phyloP scores from a whole-genome alignment of 2,329 filamentous ascomycete genomes.

The Ceratocystiopsis sp. region DNA sequence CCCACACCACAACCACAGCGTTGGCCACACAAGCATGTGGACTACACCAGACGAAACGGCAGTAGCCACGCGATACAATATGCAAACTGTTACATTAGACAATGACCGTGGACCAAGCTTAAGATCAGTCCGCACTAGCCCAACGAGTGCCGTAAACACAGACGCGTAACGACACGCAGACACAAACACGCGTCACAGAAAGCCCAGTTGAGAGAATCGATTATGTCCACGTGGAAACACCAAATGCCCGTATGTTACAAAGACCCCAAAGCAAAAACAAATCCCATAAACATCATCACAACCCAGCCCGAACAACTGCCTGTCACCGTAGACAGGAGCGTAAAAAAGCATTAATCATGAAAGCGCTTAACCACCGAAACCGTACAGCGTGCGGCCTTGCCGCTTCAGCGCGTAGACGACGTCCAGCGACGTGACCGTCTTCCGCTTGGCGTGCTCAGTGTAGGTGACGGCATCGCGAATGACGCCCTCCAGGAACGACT shows the following conservation, averaged over 20 bases:
- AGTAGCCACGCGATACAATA: neutral
- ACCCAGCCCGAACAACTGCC: constrained; percentile 9
- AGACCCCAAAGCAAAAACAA: constrained; percentile 10
- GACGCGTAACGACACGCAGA: neutral
- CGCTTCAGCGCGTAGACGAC: constrained; percentile 53
- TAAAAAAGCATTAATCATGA: constrained; percentile 11
- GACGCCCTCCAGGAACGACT: constrained; percentile 62
- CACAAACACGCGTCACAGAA: neutral
- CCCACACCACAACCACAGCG: too few relatives aligned
- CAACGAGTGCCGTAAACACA: constrained; percentile 6
- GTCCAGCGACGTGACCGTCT: constrained; percentile 57
- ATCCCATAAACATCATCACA: constrained; percentile 14
- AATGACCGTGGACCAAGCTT: neutral
- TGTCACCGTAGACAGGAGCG: constrained; percentile 5
- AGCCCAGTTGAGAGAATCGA: constrained; percentile 4
- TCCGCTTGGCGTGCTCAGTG: constrained; percentile 67
- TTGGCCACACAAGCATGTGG: too few relatives aligned
- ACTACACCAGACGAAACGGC: too few relatives aligned
- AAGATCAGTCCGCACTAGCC: neutral
- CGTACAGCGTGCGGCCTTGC: constrained; percentile 64
- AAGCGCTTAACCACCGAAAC: constrained; percentile 62
- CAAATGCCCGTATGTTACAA: constrained; percentile 14
- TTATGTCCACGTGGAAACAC: constrained; percentile 12
- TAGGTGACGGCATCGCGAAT: constrained; percentile 65
- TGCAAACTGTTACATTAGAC: neutral